Conservation (phyloP, 495 filamentous ascomycete species). For the Penicillium malachiteum region DNA sequence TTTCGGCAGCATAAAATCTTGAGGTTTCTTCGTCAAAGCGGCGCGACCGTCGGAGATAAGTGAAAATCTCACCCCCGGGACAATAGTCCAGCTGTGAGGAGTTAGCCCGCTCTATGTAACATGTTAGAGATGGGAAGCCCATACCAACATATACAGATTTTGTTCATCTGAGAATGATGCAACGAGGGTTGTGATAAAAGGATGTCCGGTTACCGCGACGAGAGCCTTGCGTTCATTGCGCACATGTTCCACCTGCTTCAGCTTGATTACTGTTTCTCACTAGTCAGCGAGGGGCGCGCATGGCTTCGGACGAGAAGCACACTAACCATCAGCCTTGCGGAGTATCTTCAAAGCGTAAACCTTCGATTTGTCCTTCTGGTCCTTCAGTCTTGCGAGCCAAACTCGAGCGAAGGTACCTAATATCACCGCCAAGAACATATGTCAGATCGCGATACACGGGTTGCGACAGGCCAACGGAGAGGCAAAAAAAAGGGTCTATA, state of each 20-base stretch:
- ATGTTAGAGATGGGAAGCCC: constrained; percentile 17
- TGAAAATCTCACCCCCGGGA: constrained; percentile 94
- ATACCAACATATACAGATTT: constrained; percentile 86
- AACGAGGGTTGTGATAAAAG: constrained; percentile 91
- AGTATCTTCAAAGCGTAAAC: constrained; percentile 94
- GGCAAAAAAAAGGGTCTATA: constrained; percentile 31
- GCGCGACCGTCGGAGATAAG: constrained; percentile 79
- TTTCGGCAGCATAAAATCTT: constrained; percentile 94
- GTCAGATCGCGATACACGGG: constrained; percentile 36
- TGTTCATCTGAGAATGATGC: constrained; percentile 88
- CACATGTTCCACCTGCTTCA: constrained; percentile 98
- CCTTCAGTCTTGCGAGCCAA: constrained; percentile 73
- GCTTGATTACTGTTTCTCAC: constrained; percentile 68
- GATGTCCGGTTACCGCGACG: constrained; percentile 83
- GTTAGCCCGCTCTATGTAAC: constrained; percentile 18
- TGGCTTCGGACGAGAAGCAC: background rate
- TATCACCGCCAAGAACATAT: constrained; percentile 16
- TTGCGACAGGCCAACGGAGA: constrained; percentile 7
- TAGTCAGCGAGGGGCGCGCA: constrained; percentile 7
- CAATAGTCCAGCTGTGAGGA: constrained; percentile 72
- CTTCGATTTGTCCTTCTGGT: constrained; percentile 59
- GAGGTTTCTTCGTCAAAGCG: constrained; percentile 84
- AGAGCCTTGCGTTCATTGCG: constrained; percentile 89
- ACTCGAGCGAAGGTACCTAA: constrained; percentile 94
- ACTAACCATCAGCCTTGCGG: constrained; percentile 76